A percentile compares a stretch with the other conserved stretches of the same genome.
Conservation (phyloP, 2,329 filamentous ascomycete genomes). For the Cladorrhinum sp. region DNA sequence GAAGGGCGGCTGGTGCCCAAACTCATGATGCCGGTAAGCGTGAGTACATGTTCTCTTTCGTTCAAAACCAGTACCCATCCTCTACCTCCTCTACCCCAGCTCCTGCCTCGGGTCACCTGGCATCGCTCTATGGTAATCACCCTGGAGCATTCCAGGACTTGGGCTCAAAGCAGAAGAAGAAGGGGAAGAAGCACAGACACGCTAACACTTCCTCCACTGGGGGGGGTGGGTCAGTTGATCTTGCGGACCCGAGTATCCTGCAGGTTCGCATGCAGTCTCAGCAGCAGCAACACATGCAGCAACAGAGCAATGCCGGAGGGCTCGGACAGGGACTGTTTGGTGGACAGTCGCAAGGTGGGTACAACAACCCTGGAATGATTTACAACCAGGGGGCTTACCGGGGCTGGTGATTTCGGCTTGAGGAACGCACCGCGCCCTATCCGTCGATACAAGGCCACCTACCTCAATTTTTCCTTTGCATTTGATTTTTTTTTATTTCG, state of each 20-base stretch:
- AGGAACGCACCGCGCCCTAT: neutral
- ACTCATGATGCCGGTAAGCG: constrained; percentile 87
- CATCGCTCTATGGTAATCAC: constrained; percentile 86
- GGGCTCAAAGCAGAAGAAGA: constrained; percentile 98
- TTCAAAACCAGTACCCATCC: constrained; percentile 81
- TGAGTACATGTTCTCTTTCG: constrained; percentile 96
- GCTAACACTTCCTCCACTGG: constrained; percentile 99
- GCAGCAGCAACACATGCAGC: constrained; percentile 48
- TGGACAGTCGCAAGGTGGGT: constrained; percentile 91
- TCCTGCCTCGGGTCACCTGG: constrained; percentile 87
- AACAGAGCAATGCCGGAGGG: constrained; percentile 72
- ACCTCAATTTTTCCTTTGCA: constrained; percentile 23
- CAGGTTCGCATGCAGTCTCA: constrained; percentile 82
- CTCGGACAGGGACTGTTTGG: constrained; percentile 87
- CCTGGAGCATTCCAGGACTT: constrained; percentile 85
- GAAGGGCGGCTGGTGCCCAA: constrained; percentile 60
- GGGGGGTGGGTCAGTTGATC: constrained; percentile 99
- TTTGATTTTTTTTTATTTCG: constrained; percentile 22
- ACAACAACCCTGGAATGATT: constrained; percentile 76
- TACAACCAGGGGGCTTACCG: constrained; percentile 65
- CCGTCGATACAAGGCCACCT: neutral
- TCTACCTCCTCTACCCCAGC: constrained; percentile 77
- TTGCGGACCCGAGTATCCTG: constrained; percentile 99
- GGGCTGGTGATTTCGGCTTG: constrained; percentile 54
- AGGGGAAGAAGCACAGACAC: constrained; percentile 99